phyloP scores from a whole-genome alignment of 192 early-diverging fungal species.

The Umbelopsis isabellina region DNA sequence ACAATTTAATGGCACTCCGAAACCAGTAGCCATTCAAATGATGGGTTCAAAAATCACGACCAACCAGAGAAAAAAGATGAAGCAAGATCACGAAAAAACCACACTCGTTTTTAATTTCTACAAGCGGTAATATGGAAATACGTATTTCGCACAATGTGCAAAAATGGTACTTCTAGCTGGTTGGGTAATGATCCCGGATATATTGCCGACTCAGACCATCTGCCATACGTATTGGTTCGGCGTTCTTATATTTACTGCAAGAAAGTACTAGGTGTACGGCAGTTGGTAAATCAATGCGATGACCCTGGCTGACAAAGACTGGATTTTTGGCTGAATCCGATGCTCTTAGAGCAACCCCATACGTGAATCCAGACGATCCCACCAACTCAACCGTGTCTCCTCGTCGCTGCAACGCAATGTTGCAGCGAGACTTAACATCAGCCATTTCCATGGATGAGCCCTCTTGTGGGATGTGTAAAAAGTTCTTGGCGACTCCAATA shows the following conservation, averaged over 20 bases:
- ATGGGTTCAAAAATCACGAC: too few relatives aligned
- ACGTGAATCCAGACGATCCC: constrained; percentile 48
- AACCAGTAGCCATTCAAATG: too few relatives aligned
- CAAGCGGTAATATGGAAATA: too few relatives aligned
- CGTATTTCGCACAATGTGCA: background rate
- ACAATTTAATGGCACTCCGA: too few relatives aligned
- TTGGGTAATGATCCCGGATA: constrained; percentile 41
- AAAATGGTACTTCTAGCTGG: background rate
- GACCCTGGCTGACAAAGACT: constrained; percentile 87
- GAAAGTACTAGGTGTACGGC: constrained; percentile 68
- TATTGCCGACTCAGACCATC: constrained; percentile 67
- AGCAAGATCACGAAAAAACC: too few relatives aligned
- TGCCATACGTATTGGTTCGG: constrained; percentile 91
- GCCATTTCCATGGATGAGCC: constrained; percentile 54
- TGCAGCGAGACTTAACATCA: constrained; percentile 56
- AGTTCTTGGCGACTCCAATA: constrained; percentile 91
- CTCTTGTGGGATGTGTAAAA: constrained; percentile 69
- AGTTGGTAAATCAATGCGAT: constrained; percentile 70
- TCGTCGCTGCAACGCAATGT: constrained; percentile 33
- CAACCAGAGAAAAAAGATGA: too few relatives aligned
- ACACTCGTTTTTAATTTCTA: too few relatives aligned
- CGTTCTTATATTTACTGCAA: constrained; percentile 66
- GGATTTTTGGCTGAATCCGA: constrained; percentile 65
- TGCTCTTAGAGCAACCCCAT: constrained; percentile 56
- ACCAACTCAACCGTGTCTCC: constrained; percentile 49